Evolutionary conservation across 179 eudicot species (phyloP).

Genomic region (Actinidia polygama): DNA sequence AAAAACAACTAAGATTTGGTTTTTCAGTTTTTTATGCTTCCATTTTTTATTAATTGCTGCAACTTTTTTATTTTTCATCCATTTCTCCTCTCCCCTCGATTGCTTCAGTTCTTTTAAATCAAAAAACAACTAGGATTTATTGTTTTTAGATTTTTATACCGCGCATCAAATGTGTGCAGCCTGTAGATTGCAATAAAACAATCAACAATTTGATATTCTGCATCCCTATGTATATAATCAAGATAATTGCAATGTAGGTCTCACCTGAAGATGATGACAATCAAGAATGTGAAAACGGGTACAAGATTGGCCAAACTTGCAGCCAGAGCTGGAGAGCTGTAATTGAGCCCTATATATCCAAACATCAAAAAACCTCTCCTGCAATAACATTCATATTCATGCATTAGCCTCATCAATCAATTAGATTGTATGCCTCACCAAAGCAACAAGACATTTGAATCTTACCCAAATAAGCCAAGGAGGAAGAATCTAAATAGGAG

Average conservation of each 20-base stretch:
- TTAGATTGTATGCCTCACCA: neutral
- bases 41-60: too few relatives aligned
- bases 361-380: constrained; percentile 2
- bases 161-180: too few relatives aligned
- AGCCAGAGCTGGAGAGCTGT: constrained; percentile 18
- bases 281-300: constrained; percentile 15
- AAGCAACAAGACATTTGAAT: neutral
- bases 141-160: too few relatives aligned
- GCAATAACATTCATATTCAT: neutral
- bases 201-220: neutral
- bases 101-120: too few relatives aligned
- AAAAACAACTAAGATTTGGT: too few relatives aligned
- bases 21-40: too few relatives aligned
- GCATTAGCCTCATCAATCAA: neutral
- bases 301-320: constrained; percentile 9
- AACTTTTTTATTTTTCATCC: too few relatives aligned
- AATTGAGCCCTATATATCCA: constrained; percentile 1
- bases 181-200: neutral
- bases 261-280: constrained; percentile 15
- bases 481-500: constrained; percentile 29
- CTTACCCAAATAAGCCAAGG: constrained; percentile 31
- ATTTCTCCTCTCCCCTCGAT: too few relatives aligned
- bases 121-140: too few relatives aligned
- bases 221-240: too few relatives aligned
- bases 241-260: neutral